Base-by-base conservation (phyloP, 2,329 filamentous ascomycete genomes). In the Zasmidium angulare region DNA sequence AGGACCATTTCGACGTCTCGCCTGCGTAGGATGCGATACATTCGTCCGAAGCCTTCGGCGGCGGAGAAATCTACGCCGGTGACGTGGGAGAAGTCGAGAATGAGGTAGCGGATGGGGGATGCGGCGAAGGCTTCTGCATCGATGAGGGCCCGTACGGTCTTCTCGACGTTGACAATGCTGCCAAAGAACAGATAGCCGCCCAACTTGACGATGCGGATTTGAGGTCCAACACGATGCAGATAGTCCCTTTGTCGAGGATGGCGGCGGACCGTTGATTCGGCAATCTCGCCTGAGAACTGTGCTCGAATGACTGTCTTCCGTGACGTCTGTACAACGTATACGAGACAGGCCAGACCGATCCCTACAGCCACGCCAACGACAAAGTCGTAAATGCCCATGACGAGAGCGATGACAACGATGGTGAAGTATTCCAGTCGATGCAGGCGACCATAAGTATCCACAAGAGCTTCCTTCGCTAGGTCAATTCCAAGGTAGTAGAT, bases 111-210 rank as follows among this genome's bases (percentile, higher is more conserved):
- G 71, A 98, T 95, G 0, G 93, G 92, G 54, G 87, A 84, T 64
- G 85, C 80, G 23, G 81, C 79, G 71, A 97, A 98, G 1, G 87
- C 84, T 62, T 93, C 87, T 26, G 96, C 91, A 24, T 93, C 88
- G 50, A 98, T 87, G 29, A 98, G 78, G 2, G 82, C 86, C 21
- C 93, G 86, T 62, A 98, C 93, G 64, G 89, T 89, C 63, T 91
- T 89, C 74, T 99, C 95, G 0, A 99, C 93, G 50, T 91, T 91
- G 55, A 97, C 93, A 65, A 99, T 96, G 2, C 93, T 98, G 17
- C 95, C 95, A 67, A 99, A 99, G 80, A 99, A 99, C n/a, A 99
- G 84, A 71, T 93, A 98, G 0, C 95, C 93, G 0, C 90, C 89
- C 17, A 99, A 83, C 74, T 98, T 98, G 69, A 96, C 89, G 52